Percentiles rank a stretch among this genome's conserved stretches.
phyloP scores from a whole-genome alignment of 495 filamentous ascomycete species.

The Penicillium canariense region DNA sequence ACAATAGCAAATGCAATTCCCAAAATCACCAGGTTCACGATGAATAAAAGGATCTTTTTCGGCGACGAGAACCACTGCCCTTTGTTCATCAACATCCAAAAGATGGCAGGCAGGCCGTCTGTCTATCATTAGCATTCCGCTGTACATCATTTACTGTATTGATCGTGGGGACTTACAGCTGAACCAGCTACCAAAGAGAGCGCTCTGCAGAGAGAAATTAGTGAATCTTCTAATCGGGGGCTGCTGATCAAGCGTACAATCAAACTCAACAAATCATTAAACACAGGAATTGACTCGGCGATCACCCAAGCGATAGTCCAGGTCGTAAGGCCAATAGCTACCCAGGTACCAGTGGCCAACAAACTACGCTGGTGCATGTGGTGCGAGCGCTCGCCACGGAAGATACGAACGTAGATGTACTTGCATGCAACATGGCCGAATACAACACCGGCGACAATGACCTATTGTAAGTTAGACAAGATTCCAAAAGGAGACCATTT shows the following conservation, averaged over 20 bases:
- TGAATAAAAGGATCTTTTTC: constrained; percentile 45
- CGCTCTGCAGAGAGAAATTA: constrained; percentile 19
- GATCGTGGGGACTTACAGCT: constrained; percentile 27
- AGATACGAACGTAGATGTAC: constrained; percentile 62
- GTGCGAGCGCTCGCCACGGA: constrained; percentile 46
- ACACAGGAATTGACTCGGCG: constrained; percentile 67
- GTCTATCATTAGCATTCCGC: constrained; percentile 1
- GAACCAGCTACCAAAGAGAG: constrained; percentile 40
- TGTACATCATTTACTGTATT: not conserved
- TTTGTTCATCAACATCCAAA: constrained; percentile 50
- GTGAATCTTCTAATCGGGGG: not conserved
- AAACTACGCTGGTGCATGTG: constrained; percentile 56
- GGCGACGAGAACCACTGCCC: constrained; percentile 42
- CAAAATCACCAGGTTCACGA: constrained; percentile 51
- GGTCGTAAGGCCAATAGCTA: constrained; percentile 51
- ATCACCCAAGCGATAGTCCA: constrained; percentile 67
- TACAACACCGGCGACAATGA: constrained; percentile 66
- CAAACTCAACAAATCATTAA: constrained; percentile 57
- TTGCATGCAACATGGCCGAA: constrained; percentile 58
- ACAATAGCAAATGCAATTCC: constrained; percentile 44
- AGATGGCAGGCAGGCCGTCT: constrained; percentile 37
- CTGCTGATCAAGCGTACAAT: constrained; percentile 24
- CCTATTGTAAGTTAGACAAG: constrained; percentile 15
- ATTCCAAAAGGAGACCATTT: not conserved
- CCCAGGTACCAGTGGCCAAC: constrained; percentile 50